Conservation (phyloP, 1,139 yeast genomes). For the Lodderomyces oxycetoniae region DNA sequence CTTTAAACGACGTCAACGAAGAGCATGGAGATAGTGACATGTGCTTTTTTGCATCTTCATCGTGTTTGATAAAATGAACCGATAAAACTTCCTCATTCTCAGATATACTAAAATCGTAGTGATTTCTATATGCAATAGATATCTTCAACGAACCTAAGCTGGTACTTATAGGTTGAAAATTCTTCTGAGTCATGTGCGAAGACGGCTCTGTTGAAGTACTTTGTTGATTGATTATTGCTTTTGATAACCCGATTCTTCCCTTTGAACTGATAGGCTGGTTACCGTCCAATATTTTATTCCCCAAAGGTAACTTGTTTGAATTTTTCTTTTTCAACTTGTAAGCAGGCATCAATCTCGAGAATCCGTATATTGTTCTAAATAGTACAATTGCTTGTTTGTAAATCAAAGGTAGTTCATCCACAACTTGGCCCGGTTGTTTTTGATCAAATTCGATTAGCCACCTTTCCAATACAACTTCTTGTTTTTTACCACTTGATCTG, state of each 20-base stretch:
- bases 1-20: slow-evolving; percentile 15
- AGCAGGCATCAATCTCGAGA: slow-evolving; percentile 66
- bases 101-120: slow-evolving; percentile 60
- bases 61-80: slow-evolving; percentile 41
- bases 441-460: slow-evolving; percentile 82
- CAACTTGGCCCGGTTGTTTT: slow-evolving; percentile 23
- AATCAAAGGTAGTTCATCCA: slow-evolving; percentile 57
- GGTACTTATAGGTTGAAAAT: slow-evolving; percentile 67
- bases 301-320: slow-evolving; percentile 27
- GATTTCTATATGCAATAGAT: slow-evolving; percentile 74
- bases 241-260: slow-evolving; percentile 81
- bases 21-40: slow-evolving; percentile 30
- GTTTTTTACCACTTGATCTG: slow-evolving; percentile 43
- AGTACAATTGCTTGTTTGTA: slow-evolving; percentile 73
- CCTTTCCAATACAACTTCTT: slow-evolving; percentile 84
- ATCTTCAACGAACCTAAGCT: slow-evolving; percentile 68
- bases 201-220: slow-evolving; percentile 34
- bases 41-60: slow-evolving; percentile 8
- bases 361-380: slow-evolving; percentile 69
- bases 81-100: slow-evolving; percentile 65
- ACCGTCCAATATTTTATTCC: slow-evolving; percentile 70
- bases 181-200: slow-evolving; percentile 55
- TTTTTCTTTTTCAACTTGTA: slow-evolving; percentile 41
- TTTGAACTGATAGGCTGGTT: slow-evolving; percentile 70
- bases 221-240: slow-evolving; percentile 50